Percentiles rank a stretch among this genome's conserved stretches.
Evolutionary conservation across 805 yeast species (phyloP).

Genomic region (Candida corydali): DNA sequence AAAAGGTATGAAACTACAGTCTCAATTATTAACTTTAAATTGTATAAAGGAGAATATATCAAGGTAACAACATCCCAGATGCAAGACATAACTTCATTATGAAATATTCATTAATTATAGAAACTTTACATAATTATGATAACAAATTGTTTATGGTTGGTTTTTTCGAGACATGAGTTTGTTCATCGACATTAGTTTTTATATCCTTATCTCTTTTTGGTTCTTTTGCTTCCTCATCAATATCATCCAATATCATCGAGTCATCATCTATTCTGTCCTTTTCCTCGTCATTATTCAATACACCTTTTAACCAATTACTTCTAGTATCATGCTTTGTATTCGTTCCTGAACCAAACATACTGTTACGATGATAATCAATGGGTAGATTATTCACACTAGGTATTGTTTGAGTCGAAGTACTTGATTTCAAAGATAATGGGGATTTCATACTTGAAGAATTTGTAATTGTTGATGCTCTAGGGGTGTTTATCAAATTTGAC

Average conservation of each 20-base stretch:
- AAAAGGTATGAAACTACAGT: too few relatives aligned
- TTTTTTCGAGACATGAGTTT: slow-evolving; percentile 15
- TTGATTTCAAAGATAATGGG: slow-evolving; percentile 7
- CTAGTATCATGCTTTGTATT: slow-evolving; percentile 8
- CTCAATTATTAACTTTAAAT: too few relatives aligned
- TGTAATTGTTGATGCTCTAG: slow-evolving; percentile 7
- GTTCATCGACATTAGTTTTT: not conserved
- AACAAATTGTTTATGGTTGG: slow-evolving; percentile 29
- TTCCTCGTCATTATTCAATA: slow-evolving; percentile 19
- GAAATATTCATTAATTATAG: not conserved
- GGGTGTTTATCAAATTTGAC: slow-evolving; percentile 4
- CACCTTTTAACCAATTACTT: slow-evolving; percentile 25
- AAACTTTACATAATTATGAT: slow-evolving; percentile 13
- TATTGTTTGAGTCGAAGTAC: slow-evolving; percentile 3
- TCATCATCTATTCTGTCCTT: slow-evolving; percentile 2
- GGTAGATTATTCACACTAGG: slow-evolving; percentile 8
- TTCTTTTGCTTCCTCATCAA: slow-evolving; percentile 3
- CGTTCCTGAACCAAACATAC: too few relatives aligned
- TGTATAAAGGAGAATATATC: too few relatives aligned
- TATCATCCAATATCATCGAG: slow-evolving; percentile 3
- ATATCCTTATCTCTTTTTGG: not conserved
- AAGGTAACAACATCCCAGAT: too few relatives aligned
- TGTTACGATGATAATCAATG: not conserved
- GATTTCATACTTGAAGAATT: slow-evolving; percentile 5
- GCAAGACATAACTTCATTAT: too few relatives aligned